phyloP scores from a whole-genome alignment of 1,284 basidiomycete genomes.

The Ganoderma boninense region DNA sequence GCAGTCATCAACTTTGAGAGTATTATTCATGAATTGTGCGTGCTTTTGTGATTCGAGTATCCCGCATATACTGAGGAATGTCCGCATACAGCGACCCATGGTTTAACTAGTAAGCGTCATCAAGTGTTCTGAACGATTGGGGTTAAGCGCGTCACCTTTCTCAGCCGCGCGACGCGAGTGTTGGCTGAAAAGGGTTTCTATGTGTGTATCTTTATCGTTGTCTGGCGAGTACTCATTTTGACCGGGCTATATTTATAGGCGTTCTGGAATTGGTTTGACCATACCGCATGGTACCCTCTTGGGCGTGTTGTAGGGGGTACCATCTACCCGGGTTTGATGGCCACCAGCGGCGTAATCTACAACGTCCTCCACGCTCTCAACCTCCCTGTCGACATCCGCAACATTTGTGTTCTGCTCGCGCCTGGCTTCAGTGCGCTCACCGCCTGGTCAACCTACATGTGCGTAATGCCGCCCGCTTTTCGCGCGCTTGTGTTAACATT shows the following conservation, averaged over 20 bases:
- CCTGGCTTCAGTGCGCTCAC: conserved; percentile 97
- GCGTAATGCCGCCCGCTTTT: conserved; percentile 39
- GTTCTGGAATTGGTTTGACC: conserved; percentile 99
- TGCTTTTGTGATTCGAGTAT: conserved; percentile 30
- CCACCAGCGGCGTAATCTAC: conserved; percentile 97
- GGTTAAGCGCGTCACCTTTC: conserved; percentile 12
- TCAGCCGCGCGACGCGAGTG: conserved; percentile 89
- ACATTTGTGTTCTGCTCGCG: conserved; percentile 96
- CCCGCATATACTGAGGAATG: conserved; percentile 23
- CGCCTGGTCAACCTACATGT: conserved; percentile 98
- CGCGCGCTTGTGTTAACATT: neutral
- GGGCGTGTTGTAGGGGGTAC: conserved; percentile 98
- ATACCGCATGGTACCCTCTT: conserved; percentile 98
- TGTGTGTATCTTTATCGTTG: conserved; percentile 57
- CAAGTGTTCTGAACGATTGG: neutral
- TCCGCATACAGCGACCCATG: conserved; percentile 82
- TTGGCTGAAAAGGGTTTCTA: conserved; percentile 94
- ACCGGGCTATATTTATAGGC: conserved; percentile 58
- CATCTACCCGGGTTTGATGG: conserved; percentile 98
- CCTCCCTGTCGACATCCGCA: conserved; percentile 97
- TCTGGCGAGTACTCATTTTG: conserved; percentile 8
- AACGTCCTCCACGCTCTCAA: conserved; percentile 88
- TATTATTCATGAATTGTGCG: conserved; percentile 99
- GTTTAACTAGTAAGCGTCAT: conserved; percentile 89
- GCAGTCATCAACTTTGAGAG: conserved; percentile 98